phyloP scores from a whole-genome alignment of 805 yeast species.

The Millerozyma miso region DNA sequence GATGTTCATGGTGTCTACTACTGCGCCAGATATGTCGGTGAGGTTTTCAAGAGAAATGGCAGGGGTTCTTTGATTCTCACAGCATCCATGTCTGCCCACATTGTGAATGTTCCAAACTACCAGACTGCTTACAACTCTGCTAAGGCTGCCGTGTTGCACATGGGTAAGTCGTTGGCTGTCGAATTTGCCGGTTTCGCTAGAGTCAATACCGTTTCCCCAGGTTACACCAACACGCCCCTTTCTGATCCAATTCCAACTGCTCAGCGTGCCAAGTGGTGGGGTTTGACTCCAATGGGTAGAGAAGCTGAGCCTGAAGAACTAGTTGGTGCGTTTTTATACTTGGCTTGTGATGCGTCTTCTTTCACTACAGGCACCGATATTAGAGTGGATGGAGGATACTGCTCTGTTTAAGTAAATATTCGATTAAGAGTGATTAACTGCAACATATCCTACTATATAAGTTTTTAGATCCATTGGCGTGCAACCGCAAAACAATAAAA shows the following conservation, averaged over 20 bases:
- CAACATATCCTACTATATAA: no score
- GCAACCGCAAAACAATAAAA: no score
- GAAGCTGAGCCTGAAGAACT: conserved; percentile 26
- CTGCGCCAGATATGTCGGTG: conserved; percentile 18
- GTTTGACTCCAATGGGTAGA: conserved; percentile 30
- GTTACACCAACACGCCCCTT: conserved; percentile 11
- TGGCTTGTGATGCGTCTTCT: conserved; percentile 28
- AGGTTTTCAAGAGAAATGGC: conserved; percentile 16
- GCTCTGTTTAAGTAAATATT: conserved; percentile 1
- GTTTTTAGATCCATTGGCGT: no score
- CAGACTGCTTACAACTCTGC: conserved; percentile 31
- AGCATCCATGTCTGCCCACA: conserved; percentile 30
- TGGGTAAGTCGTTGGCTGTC: conserved; percentile 25
- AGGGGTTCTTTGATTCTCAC: conserved; percentile 28
- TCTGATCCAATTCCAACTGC: conserved; percentile 11
- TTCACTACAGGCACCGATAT: conserved; percentile 30
- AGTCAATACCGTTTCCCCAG: conserved; percentile 27
- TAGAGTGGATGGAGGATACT: conserved; percentile 30
- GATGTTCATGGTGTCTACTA: conserved; percentile 20
- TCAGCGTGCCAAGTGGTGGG: conserved; percentile 23
- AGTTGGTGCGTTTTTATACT: conserved; percentile 30
- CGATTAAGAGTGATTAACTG: neutral
- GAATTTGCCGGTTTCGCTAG: conserved; percentile 33
- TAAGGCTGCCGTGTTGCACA: conserved; percentile 28
- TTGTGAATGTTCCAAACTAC: conserved; percentile 26